Conservation (phyloP, 805 yeast species). For the Starmerella vaccinii region DNA sequence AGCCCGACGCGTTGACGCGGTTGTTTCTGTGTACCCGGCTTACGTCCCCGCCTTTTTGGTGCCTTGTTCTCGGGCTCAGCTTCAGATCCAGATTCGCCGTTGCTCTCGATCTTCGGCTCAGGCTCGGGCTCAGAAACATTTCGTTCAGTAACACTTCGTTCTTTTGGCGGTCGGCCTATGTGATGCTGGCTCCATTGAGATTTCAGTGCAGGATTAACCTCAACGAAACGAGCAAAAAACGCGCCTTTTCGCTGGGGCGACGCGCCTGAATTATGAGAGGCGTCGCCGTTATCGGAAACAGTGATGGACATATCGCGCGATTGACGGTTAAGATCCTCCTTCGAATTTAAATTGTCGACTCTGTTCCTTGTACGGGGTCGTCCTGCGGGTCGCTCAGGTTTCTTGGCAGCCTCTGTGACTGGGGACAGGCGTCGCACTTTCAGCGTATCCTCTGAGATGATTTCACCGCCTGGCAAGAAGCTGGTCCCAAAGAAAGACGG, state of each 20-base stretch:
- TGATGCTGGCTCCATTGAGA: background rate
- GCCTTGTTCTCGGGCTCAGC: background rate
- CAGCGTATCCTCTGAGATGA: too few species aligned
- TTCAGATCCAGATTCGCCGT: too few species aligned
- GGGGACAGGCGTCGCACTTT: too few species aligned
- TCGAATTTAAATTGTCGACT: background rate
- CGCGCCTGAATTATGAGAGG: too few species aligned
- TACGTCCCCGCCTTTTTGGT: background rate
- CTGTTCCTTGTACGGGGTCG: background rate
- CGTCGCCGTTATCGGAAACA: background rate
- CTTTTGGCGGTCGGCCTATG: background rate
- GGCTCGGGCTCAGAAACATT: background rate
- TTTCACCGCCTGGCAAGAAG: too few species aligned
- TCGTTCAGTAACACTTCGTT: background rate
- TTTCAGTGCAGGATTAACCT: background rate
- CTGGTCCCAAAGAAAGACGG: too few species aligned
- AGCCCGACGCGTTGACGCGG: background rate
- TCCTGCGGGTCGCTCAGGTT: background rate
- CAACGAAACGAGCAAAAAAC: conserved; percentile 1
- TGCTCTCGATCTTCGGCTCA: too few species aligned
- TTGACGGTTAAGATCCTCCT: background rate
- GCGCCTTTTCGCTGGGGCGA: background rate
- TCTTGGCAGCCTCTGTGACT: too few species aligned
- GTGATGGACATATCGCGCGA: conserved; percentile 3
- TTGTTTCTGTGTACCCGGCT: background rate